Conservation (phyloP, 768 basidiomycete species). For the Termitomyces sp. region DNA sequence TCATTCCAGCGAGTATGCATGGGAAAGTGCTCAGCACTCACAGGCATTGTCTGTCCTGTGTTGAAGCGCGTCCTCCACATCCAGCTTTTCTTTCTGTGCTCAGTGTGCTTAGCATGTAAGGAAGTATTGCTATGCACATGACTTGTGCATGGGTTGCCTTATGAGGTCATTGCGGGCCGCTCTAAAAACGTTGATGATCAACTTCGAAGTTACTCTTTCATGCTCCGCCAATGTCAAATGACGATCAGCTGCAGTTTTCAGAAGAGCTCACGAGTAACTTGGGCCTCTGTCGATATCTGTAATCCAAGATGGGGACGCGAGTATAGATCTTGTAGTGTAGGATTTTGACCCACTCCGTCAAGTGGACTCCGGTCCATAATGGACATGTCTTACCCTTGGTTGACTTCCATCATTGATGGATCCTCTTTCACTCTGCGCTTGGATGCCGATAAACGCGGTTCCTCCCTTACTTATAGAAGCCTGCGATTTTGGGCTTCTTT, state of each 20-base stretch:
- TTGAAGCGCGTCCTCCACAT: not conserved
- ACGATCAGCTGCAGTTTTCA: not conserved
- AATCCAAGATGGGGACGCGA: not conserved
- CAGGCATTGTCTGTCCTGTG: not conserved
- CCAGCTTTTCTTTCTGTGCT: not conserved
- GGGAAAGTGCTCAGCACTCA: not conserved
- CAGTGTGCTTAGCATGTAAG: not conserved
- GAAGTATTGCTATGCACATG: not conserved
- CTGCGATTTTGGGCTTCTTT: not conserved
- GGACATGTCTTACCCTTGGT: not conserved
- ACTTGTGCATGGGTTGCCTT: not conserved
- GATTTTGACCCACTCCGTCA: constrained; percentile 2
- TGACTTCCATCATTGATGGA: constrained; percentile 5
- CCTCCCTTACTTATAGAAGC: constrained; percentile 6
- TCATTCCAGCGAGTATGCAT: not conserved
- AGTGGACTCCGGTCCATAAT: constrained; percentile 1
- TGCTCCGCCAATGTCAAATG: not conserved
- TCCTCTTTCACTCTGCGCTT: constrained; percentile 5
- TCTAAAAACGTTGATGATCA: not conserved
- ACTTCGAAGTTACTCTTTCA: not conserved
- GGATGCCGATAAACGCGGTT: constrained; percentile 7
- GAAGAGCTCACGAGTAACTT: not conserved
- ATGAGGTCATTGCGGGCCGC: not conserved
- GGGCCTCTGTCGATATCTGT: not conserved
- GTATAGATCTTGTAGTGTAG: not conserved